Evolutionary conservation across 345 rosid species (phyloP).

Genomic region (Noccaea caerulescens): DNA sequence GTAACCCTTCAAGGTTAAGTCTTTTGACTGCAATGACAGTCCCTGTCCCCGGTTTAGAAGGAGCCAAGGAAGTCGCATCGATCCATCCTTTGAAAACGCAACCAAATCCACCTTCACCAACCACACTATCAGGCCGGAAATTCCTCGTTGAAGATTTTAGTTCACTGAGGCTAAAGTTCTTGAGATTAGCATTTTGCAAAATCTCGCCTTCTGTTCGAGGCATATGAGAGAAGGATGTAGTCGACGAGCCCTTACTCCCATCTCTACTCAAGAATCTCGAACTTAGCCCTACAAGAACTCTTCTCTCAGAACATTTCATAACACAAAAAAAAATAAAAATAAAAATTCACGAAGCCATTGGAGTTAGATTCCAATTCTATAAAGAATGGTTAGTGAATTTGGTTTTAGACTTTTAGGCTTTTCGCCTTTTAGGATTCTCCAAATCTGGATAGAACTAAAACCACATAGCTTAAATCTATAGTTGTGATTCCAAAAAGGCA

Average conservation of each 20-base stretch:
- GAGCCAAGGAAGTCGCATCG: conserved; percentile 66
- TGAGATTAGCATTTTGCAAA: conserved; percentile 72
- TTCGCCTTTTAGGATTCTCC: not conserved
- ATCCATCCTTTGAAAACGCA: conserved; percentile 98
- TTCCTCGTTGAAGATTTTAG: conserved; percentile 76
- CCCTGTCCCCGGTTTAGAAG: conserved; percentile 85
- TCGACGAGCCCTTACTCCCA: conserved; percentile 62
- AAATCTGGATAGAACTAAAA: conserved; percentile 9
- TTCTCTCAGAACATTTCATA: conserved; percentile 14
- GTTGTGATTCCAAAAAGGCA: conserved; percentile 2
- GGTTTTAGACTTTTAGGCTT: not conserved
- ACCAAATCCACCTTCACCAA: conserved; percentile 98
- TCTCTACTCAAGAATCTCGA: conserved; percentile 61
- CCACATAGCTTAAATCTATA: conserved; percentile 11
- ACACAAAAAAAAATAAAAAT: not conserved
- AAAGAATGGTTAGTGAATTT: conserved; percentile 3
- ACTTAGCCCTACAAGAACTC: conserved; percentile 57
- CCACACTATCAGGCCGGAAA: conserved; percentile 86
- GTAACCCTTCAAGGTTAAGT: conserved; percentile 85
- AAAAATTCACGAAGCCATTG: not conserved
- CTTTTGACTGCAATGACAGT: conserved; percentile 84
- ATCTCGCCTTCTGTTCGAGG: conserved; percentile 93
- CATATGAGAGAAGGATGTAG: conserved; percentile 63
- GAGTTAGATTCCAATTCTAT: conserved; percentile 4
- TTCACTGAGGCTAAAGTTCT: conserved; percentile 67